A percentile compares a stretch with the other conserved stretches of the same genome.
Evolutionary conservation across 164 flowering plant species (phyloP).

Genomic region (Nymphaea colorata): DNA sequence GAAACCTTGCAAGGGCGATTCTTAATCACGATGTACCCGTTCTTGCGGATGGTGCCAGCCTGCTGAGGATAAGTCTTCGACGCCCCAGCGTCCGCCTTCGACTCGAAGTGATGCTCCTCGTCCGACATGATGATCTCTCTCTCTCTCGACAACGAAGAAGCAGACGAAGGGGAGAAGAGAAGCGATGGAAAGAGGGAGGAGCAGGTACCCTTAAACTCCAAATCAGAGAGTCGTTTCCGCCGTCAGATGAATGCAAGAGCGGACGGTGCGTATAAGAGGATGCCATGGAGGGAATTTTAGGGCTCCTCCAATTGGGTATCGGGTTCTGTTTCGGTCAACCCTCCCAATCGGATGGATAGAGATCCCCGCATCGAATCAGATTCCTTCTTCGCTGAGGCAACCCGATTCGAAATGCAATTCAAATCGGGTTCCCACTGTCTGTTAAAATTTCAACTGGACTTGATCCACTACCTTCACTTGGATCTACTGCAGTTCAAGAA

Average conservation of each 20-base stretch:
- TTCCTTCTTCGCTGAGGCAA: too few species aligned
- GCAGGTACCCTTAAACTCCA: not conserved
- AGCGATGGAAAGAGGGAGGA: not conserved
- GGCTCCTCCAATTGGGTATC: not conserved
- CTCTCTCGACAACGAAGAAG: not conserved
- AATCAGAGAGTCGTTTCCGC: not conserved
- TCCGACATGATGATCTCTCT: constrained; percentile 27
- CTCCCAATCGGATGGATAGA: not conserved
- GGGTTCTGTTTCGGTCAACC: not conserved
- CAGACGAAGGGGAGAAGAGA: not conserved
- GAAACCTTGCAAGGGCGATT: constrained; percentile 49
- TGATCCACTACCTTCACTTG: too few species aligned
- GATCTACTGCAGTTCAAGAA: too few species aligned
- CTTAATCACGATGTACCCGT: constrained; percentile 44
- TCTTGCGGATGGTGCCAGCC: constrained; percentile 49
- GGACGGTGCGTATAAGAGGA: too few species aligned
- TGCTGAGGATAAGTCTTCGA: constrained; percentile 53
- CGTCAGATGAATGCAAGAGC: too few species aligned
- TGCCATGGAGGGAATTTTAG: not conserved
- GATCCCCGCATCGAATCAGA: too few species aligned
- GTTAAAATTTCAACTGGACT: too few species aligned
- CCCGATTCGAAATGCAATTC: too few species aligned
- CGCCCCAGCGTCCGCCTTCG: constrained; percentile 51
- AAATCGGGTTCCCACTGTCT: too few species aligned
- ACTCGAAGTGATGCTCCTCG: constrained; percentile 49